A percentile compares a stretch with the other conserved stretches of the same genome.
Conservation (phyloP, 257 asterid species). For the Paraleonurus japonicus region DNA sequence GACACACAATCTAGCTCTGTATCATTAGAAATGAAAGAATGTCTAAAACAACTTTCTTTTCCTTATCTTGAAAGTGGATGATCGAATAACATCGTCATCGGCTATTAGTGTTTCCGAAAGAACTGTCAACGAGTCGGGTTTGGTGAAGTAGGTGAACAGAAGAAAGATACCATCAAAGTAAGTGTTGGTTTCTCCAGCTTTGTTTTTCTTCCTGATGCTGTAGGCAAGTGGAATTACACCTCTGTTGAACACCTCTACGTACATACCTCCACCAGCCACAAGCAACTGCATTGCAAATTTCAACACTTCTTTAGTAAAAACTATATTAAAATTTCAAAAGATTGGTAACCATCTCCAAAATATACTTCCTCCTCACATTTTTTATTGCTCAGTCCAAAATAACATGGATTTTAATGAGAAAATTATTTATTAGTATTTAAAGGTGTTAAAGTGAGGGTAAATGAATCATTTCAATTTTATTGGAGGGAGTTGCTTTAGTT, state of each 20-base stretch:
- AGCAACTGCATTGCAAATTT: constrained; percentile 56
- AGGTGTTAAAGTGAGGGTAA: no score
- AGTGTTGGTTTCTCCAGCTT: constrained; percentile 87
- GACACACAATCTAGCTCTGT: not conserved
- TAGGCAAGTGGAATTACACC: constrained; percentile 96
- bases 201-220: constrained; percentile 74
- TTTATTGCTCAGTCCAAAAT: no score
- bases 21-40: not conserved
- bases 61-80: constrained; percentile 77
- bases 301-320: not conserved
- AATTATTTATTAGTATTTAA: no score
- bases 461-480: no score
- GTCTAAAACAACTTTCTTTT: constrained; percentile 58
- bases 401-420: no score
- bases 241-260: constrained; percentile 91
- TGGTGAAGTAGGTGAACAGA: constrained; percentile 87
- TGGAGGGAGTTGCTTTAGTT: no score
- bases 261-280: constrained; percentile 96
- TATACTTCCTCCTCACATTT: no score
- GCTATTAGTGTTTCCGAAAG: constrained; percentile 51
- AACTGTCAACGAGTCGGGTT: constrained; percentile 61
- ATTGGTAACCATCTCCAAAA: not conserved
- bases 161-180: constrained; percentile 95
- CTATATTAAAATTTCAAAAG: not conserved
- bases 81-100: constrained; percentile 78